Evolutionary conservation across 1,139 yeast species (phyloP).

Genomic region (Blastobotrys aristatus): DNA sequence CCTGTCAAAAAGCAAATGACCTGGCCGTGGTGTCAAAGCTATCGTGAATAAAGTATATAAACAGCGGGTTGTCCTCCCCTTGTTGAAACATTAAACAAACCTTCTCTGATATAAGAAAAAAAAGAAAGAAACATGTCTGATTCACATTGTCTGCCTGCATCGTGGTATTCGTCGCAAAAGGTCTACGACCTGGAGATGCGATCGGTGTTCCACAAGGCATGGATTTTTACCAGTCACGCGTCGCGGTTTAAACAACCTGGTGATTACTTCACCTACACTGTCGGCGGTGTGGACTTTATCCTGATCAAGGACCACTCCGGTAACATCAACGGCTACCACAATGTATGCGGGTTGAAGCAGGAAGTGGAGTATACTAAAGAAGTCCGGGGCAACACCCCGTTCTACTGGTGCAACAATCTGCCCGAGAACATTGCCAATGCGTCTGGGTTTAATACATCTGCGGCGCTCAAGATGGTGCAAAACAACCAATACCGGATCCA

Average conservation of each 20-base stretch:
- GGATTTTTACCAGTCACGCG: constrained; percentile 11
- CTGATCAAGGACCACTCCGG: constrained; percentile 10
- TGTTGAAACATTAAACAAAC: no score
- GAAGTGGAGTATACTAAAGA: constrained; percentile 5
- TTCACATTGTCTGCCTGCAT: constrained; percentile 9
- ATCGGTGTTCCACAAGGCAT: constrained; percentile 13
- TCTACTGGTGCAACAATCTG: constrained; percentile 9
- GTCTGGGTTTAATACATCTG: constrained; percentile 1
- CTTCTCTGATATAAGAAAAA: not conserved
- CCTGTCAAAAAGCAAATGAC: not conserved
- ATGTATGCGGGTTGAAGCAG: constrained; percentile 13
- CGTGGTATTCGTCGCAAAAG: constrained; percentile 12
- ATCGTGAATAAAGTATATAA: not conserved
- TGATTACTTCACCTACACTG: constrained; percentile 9
- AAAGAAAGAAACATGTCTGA: not conserved
- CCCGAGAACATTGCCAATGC: constrained; percentile 2
- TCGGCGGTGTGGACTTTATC: constrained; percentile 11
- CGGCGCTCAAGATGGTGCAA: constrained; percentile 10
- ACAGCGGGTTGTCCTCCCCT: not conserved
- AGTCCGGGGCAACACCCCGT: constrained; percentile 7
- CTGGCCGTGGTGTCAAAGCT: not conserved
- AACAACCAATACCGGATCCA: constrained; percentile 6
- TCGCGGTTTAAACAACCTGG: constrained; percentile 10
- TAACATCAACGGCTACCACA: constrained; percentile 12
- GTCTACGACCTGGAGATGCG: constrained; percentile 13